Percentiles rank a stretch among this genome's conserved stretches.
Evolutionary conservation across 768 basidiomycete species (phyloP).

Genomic region (Guyanaporus albipodus): DNA sequence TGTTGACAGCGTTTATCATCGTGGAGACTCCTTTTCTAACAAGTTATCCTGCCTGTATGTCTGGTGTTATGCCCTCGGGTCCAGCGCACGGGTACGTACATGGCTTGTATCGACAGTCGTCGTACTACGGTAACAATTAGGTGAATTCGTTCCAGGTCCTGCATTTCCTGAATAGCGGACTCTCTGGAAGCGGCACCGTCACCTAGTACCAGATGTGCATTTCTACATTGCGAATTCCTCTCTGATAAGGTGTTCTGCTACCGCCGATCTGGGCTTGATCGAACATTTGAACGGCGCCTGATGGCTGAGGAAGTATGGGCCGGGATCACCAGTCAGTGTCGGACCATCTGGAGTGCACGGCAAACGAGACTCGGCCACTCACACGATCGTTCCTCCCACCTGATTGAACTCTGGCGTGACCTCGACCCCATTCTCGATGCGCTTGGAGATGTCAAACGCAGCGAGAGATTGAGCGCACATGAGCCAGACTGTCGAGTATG

Average conservation of each 20-base stretch:
- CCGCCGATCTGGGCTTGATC: constrained; percentile 7
- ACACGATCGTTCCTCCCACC: constrained; percentile 12
- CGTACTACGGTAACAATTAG: no score
- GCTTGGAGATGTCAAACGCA: constrained; percentile 41
- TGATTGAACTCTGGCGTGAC: constrained; percentile 42
- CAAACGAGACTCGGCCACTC: not conserved
- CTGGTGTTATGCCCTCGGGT: no score
- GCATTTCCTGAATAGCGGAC: no score
- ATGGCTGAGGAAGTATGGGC: not conserved
- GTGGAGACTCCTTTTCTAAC: no score
- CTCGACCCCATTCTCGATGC: constrained; percentile 37
- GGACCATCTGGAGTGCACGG: not conserved
- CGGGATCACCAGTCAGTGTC: not conserved
- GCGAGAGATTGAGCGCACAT: constrained; percentile 36
- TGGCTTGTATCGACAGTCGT: no score
- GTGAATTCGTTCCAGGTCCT: no score
- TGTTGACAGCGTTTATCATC: no score
- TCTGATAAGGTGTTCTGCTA: not conserved
- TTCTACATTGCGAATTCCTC: not conserved
- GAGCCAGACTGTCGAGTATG: constrained; percentile 24
- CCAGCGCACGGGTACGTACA: no score
- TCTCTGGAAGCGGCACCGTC: no score
- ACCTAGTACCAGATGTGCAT: no score
- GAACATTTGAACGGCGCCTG: constrained; percentile 14
- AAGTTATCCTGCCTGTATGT: no score